phyloP scores from a whole-genome alignment of 345 rosid species.

The Salix dunnii region DNA sequence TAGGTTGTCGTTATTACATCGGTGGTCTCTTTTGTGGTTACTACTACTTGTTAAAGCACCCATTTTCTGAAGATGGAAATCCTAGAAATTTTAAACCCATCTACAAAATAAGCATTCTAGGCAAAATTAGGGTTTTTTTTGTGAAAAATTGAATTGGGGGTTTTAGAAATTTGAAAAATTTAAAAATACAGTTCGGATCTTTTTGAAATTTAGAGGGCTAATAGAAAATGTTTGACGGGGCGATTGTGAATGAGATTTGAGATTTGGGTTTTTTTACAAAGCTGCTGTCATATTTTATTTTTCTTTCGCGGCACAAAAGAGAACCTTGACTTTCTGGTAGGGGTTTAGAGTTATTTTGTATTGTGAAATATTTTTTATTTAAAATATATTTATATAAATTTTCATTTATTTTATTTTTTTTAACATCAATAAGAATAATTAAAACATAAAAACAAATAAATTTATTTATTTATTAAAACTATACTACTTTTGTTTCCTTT shows the following conservation, averaged over 20 bases:
- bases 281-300: not conserved
- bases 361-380: no score
- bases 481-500: no score
- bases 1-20: not conserved
- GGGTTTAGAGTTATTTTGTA: not conserved
- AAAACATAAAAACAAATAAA: no score
- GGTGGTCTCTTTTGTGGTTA: constrained; percentile 39
- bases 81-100: constrained; percentile 34
- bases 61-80: constrained; percentile 38
- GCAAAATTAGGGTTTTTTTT: not conserved
- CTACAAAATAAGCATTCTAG: constrained; percentile 9
- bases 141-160: not conserved
- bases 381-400: no score
- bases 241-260: not conserved
- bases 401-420: no score
- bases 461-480: no score
- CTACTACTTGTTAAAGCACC: constrained; percentile 62
- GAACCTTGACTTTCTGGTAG: not conserved
- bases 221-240: not conserved
- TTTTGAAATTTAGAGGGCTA: not conserved
- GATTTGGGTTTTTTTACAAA: not conserved
- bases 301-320: not conserved
- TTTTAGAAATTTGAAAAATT: not conserved
- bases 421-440: no score
- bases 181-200: not conserved